These are phyloP conservation scores for Cladosporium sp. DNA, from an alignment of 2,329 filamentous ascomycete species.

Conservation along the genomic window DNA sequence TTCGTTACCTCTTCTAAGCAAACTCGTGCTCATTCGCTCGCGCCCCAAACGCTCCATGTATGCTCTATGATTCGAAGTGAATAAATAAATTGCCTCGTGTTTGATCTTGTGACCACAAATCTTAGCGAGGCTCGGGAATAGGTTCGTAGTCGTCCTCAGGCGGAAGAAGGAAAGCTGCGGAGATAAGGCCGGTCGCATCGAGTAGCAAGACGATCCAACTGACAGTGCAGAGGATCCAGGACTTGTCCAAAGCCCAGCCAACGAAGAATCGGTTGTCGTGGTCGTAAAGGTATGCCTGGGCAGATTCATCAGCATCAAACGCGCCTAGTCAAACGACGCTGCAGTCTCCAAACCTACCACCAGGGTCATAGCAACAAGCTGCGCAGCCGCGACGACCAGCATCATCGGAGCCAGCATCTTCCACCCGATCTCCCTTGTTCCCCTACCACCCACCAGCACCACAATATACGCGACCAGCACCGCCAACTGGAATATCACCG, in stretches of 20 bases:
- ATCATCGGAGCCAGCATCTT: constrained; percentile 66
- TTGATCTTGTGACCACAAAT: too few species aligned
- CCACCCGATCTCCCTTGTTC: constrained; percentile 79
- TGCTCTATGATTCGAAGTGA: constrained; percentile 1
- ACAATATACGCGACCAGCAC: constrained; percentile 75
- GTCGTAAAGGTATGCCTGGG: constrained; percentile 78
- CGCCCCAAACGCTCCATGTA: constrained; percentile 3
- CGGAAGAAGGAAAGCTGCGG: constrained; percentile 67
- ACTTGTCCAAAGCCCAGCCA: constrained; percentile 76
- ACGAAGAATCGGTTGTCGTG: constrained; percentile 78
- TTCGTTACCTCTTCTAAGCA: neutral
- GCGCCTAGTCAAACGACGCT: too few species aligned
- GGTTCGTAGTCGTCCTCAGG: constrained; percentile 84
- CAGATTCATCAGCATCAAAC: too few species aligned
- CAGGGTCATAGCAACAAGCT: constrained; percentile 74
- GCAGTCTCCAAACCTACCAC: constrained; percentile 66
- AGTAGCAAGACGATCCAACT: constrained; percentile 55
- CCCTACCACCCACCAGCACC: constrained; percentile 72
- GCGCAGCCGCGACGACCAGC: constrained; percentile 59
- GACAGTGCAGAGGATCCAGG: constrained; percentile 66
- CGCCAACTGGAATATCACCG: constrained; percentile 76
- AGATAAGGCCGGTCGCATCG: constrained; percentile 55
- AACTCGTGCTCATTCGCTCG: neutral
- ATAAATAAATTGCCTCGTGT: neutral
- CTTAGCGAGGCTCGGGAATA: constrained; percentile 37